Conservation (phyloP, 2,329 filamentous ascomycete genomes). For the Colletotrichum tanaceti region DNA sequence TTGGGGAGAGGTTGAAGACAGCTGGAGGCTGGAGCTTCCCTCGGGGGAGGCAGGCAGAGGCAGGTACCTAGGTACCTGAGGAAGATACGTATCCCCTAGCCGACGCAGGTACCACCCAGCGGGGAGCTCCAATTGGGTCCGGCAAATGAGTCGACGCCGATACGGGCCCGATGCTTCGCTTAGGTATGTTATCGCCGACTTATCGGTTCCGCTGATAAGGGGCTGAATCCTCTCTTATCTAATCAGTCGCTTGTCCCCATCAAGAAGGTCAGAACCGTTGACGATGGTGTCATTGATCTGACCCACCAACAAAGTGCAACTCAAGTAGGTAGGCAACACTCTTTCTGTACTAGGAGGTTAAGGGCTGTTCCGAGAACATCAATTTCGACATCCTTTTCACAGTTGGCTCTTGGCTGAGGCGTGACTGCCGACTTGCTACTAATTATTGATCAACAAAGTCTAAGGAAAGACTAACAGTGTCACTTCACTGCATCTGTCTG, state of each 20-base stretch:
- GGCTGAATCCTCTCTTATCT: background rate
- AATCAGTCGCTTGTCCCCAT: background rate
- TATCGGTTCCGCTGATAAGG: slow-evolving; percentile 22
- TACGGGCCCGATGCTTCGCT: background rate
- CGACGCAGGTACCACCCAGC: slow-evolving; percentile 15
- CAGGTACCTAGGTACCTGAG: background rate
- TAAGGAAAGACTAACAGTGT: background rate
- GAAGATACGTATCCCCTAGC: background rate
- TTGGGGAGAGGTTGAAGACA: slow-evolving; percentile 26
- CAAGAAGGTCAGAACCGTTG: background rate
- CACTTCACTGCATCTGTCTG: too few species aligned
- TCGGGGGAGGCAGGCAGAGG: background rate
- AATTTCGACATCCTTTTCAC: too few species aligned
- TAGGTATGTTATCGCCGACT: too few species aligned
- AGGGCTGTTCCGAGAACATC: too few species aligned
- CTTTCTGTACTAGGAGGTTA: background rate
- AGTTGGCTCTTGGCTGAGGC: background rate
- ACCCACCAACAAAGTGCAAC: background rate
- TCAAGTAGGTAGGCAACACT: background rate
- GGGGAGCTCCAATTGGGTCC: slow-evolving; percentile 16
- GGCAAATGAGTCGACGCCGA: slow-evolving; percentile 23
- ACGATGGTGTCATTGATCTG: background rate
- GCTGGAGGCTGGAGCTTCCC: slow-evolving; percentile 32
- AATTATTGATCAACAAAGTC: background rate
- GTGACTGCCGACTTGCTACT: background rate